These are phyloP conservation scores for Otatea glauca DNA, from an alignment of 176 grass and related monocot genomes.

Conservation along the genomic window DNA sequence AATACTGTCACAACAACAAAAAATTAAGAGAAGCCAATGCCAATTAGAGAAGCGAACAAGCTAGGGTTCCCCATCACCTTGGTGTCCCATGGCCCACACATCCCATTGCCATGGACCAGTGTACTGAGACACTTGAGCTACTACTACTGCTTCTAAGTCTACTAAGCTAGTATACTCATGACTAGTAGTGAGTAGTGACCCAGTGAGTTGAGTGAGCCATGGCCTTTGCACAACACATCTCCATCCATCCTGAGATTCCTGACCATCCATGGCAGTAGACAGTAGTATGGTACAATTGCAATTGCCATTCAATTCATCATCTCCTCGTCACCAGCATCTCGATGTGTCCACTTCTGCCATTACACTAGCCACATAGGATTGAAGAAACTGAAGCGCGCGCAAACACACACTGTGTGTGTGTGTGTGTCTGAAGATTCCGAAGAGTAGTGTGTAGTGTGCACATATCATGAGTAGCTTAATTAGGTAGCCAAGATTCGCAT, in stretches of 20 bases:
- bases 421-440: neutral
- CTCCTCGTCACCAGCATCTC: conserved; percentile 29
- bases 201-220: neutral
- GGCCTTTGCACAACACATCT: neutral
- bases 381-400: neutral
- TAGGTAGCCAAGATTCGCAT: conserved; percentile 36
- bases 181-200: neutral
- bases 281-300: conserved; percentile 7
- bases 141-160: neutral
- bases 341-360: conserved; percentile 5
- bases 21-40: neutral
- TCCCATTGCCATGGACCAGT: conserved; percentile 50
- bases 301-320: neutral
- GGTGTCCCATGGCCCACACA: conserved; percentile 26
- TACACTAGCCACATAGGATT: neutral
- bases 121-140: conserved; percentile 63
- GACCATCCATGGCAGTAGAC: conserved; percentile 4
- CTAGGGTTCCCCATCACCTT: conserved; percentile 44
- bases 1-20: neutral
- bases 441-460: neutral
- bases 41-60: conserved; percentile 40
- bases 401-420: neutral
- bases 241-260: neutral
- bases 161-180: neutral
- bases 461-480: conserved; percentile 4